Evolutionary conservation across 371 early-diverging fungal genomes (phyloP).

Genomic region (Apophysomyces ossiformis): DNA sequence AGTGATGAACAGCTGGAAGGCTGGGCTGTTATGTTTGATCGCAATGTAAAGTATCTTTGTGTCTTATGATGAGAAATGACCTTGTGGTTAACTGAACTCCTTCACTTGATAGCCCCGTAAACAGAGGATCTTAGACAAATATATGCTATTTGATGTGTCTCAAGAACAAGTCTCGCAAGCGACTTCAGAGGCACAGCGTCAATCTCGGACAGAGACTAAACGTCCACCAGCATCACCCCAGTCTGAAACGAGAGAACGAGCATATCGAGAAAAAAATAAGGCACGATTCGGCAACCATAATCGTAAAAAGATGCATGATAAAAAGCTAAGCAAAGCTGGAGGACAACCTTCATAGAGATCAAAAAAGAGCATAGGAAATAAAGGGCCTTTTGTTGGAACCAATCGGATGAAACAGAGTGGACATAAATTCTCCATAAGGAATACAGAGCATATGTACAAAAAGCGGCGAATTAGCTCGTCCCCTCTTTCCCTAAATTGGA

Average conservation of each 20-base stretch:
- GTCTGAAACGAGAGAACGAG: constrained; percentile 38
- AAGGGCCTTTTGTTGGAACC: neutral
- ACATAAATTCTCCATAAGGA: constrained; percentile 7
- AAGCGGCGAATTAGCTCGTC: neutral
- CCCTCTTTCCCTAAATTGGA: neutral
- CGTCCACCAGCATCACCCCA: constrained; percentile 17
- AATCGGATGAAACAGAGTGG: neutral
- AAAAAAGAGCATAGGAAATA: too few relatives aligned
- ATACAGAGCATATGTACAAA: neutral
- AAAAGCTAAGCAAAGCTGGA: constrained; percentile 55
- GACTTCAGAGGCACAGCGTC: constrained; percentile 20
- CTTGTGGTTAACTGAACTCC: neutral
- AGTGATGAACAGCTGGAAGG: constrained; percentile 94
- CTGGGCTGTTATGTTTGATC: constrained; percentile 85
- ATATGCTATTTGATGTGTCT: constrained; percentile 53
- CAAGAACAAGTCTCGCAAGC: constrained; percentile 23
- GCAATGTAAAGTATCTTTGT: constrained; percentile 68
- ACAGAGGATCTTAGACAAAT: constrained; percentile 63
- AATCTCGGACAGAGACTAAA: constrained; percentile 20
- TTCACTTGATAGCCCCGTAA: constrained; percentile 61
- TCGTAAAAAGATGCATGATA: constrained; percentile 68
- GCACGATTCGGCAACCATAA: constrained; percentile 70
- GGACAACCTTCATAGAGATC: neutral
- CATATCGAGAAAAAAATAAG: constrained; percentile 66
- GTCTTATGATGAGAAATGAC: neutral